These are phyloP conservation scores for Licmophora abbreviata DNA, from an alignment of 108 stramenopile species.

Conservation along the genomic window DNA sequence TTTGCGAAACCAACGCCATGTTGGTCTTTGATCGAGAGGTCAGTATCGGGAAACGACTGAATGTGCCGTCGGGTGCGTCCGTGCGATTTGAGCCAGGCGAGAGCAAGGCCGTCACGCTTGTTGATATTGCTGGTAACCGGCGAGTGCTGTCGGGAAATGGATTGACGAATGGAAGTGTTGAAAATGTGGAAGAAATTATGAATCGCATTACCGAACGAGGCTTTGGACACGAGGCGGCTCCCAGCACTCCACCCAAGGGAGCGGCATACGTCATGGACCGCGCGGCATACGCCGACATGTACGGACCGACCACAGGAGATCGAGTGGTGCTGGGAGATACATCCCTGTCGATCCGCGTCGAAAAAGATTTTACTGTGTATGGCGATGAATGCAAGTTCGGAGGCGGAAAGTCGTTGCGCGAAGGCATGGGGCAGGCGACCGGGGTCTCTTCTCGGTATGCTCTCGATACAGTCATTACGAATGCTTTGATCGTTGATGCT, in stretches of 20 bases:
- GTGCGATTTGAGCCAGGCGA: slow-evolving; percentile 98
- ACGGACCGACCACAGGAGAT: slow-evolving; percentile 86
- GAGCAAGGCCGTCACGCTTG: slow-evolving; percentile 87
- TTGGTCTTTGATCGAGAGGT: slow-evolving; percentile 84
- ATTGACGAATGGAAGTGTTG: slow-evolving; percentile 40
- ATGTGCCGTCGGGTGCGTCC: slow-evolving; percentile 87
- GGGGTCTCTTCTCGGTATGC: slow-evolving; percentile 50
- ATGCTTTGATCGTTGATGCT: slow-evolving; percentile 91
- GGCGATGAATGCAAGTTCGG: slow-evolving; percentile 99
- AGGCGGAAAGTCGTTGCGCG: slow-evolving; percentile 94
- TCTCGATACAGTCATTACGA: slow-evolving; percentile 92
- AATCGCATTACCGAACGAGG: slow-evolving; percentile 33
- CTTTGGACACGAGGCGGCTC: slow-evolving; percentile 25
- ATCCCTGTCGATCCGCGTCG: slow-evolving; percentile 69
- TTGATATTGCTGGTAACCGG: slow-evolving; percentile 70
- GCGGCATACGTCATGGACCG: slow-evolving; percentile 38
- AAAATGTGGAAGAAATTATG: slow-evolving; percentile 35
- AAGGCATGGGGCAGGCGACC: slow-evolving; percentile 96
- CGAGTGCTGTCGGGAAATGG: slow-evolving; percentile 49
- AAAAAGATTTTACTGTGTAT: slow-evolving; percentile 63
- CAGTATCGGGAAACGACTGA: slow-evolving; percentile 83
- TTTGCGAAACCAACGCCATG: slow-evolving; percentile 87
- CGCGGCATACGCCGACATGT: slow-evolving; percentile 62
- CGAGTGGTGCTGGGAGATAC: slow-evolving; percentile 88
- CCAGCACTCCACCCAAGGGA: slow-evolving; percentile 22